Evolutionary conservation across 345 rosid genomes (phyloP).

Genomic region (Citrus mangshanensis): DNA sequence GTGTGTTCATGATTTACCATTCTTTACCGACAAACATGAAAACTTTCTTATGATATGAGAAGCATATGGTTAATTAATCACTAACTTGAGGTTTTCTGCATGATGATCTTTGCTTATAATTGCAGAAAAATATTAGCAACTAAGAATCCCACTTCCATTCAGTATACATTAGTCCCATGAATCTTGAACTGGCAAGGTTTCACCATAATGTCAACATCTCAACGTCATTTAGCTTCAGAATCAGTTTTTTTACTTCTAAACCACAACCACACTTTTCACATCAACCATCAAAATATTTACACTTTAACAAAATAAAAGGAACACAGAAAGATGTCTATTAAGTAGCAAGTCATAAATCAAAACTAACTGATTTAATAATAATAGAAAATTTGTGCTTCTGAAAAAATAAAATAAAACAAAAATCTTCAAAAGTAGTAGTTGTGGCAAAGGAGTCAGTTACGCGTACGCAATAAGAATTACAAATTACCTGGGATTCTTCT

Average conservation of each 20-base stretch:
- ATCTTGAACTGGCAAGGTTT: background rate
- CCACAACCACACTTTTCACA: background rate
- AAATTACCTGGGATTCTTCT: conserved; percentile 25
- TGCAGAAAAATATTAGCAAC: background rate
- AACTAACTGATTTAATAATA: background rate
- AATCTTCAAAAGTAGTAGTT: background rate
- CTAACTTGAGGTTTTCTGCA: background rate
- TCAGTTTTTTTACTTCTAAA: background rate
- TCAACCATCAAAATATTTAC: background rate
- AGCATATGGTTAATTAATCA: background rate
- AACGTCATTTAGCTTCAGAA: background rate
- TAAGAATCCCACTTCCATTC: background rate
- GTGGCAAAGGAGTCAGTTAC: background rate
- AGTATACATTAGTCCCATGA: background rate
- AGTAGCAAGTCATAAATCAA: background rate
- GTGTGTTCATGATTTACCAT: no score
- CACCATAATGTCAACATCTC: background rate
- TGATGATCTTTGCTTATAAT: background rate
- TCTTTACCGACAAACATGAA: background rate
- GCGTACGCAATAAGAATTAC: background rate
- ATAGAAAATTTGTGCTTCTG: background rate
- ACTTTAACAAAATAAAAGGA: background rate
- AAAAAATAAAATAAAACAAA: no score
- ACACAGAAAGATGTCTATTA: background rate
- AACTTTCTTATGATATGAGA: background rate